Conservation (phyloP, 176 grass and related monocot genomes). For the Juncus effusus region DNA sequence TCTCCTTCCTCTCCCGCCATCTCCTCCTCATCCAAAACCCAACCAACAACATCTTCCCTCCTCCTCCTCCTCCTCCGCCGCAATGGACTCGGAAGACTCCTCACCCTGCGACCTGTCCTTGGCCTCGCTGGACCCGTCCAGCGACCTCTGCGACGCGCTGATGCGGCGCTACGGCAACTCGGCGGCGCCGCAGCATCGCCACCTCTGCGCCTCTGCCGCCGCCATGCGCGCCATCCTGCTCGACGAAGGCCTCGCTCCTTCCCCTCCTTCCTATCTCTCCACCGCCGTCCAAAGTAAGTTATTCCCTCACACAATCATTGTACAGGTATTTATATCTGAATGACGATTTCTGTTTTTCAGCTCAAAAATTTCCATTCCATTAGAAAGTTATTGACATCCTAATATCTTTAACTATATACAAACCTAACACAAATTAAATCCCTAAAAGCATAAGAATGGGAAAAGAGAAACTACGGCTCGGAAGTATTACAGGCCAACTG, state of each 20-base stretch:
- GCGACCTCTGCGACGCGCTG: conserved; percentile 62
- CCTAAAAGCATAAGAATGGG: no score
- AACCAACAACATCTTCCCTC: background rate
- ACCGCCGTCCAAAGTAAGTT: conserved; percentile 39
- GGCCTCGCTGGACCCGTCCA: conserved; percentile 42
- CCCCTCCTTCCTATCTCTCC: conserved; percentile 55
- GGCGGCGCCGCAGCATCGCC: conserved; percentile 82
- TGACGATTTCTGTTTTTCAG: no score
- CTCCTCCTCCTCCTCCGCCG: conserved; percentile 10
- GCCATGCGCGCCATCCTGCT: conserved; percentile 83
- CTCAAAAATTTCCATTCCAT: no score
- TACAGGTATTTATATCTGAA: no score
- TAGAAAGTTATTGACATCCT: no score
- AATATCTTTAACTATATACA: no score
- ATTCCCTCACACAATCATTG: background rate
- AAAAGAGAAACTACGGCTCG: no score
- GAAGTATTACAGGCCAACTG: no score
- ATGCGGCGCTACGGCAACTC: conserved; percentile 84
- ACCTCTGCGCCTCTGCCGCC: conserved; percentile 86
- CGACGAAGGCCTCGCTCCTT: conserved; percentile 54
- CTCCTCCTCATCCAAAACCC: background rate
- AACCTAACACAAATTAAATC: no score
- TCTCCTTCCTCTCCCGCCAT: background rate
- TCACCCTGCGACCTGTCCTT: conserved; percentile 29
- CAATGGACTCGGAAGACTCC: conserved; percentile 27